Evolutionary conservation across 441 rosid species (phyloP).

Genomic region (Arabidopsis lyrata): DNA sequence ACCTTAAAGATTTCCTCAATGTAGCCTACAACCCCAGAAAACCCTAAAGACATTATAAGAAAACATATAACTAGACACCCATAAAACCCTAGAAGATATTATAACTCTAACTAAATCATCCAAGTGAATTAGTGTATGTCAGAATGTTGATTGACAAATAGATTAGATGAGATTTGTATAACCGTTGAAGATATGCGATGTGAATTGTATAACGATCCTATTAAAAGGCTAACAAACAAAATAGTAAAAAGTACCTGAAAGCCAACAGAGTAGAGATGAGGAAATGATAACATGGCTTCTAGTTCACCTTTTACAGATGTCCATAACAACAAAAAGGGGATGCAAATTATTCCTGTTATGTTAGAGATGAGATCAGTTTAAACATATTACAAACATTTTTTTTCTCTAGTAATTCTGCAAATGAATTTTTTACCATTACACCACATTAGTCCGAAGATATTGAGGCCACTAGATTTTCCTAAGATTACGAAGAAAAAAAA

Average conservation of each 20-base stretch:
- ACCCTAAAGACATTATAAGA: neutral
- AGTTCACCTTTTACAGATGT: constrained; percentile 60
- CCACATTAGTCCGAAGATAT: constrained; percentile 39
- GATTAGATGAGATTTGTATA: neutral
- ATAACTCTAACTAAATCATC: neutral
- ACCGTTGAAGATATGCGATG: neutral
- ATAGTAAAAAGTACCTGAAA: constrained; percentile 53
- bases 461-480: constrained; percentile 35
- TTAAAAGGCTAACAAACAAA: neutral
- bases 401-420: neutral
- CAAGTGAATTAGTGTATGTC: neutral
- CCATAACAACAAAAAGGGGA: constrained; percentile 54
- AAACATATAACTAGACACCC: neutral
- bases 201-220: neutral
- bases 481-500: neutral
- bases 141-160: neutral
- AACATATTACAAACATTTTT: neutral
- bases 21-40: neutral
- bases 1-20: neutral
- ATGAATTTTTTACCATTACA: constrained; percentile 25
- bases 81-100: neutral
- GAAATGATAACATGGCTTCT: constrained; percentile 50
- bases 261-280: constrained; percentile 53
- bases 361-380: neutral
- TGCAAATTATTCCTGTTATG: constrained; percentile 33